Base-by-base conservation (phyloP, 2,329 filamentous ascomycete genomes). In the Colletotrichum trifolii region DNA sequence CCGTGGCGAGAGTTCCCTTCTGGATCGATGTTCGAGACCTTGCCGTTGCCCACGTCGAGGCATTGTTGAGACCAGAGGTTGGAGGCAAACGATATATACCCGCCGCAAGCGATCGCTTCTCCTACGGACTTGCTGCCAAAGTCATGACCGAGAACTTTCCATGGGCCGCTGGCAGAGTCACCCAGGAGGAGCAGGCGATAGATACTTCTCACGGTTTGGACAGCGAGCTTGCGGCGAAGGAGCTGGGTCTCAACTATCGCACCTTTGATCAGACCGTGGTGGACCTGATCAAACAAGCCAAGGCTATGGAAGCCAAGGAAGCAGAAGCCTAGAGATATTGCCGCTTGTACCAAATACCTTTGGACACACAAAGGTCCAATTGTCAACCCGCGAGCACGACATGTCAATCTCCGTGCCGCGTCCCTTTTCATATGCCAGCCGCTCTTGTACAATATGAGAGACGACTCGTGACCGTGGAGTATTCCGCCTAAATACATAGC, bases 11-110 rank as follows among this genome's bases (percentile, higher is more conserved):
- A 1, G 78, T 82, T 1, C 76, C 76, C 1, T 78, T 79, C 49
- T 84, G 78, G 78, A 77, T 83, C 17, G 82, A 84, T 64, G 82
- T 81, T 1, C 71, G 82, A 6, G 81, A 84, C 67, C 69, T 84
- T 2, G 81, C 82, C 0, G 64, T 70, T 11, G 81, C 79, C 0
- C 82, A 84, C 67, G 76, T 81, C 1, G 75, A 78, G 47, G 80
- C 82, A 1, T 69, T 82, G 2, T 39, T 82, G 11, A 70, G 69
- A 3, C 72, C 72, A 0, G 76, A 76, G 3, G 78, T 71, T 1
- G 76, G 75, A 0, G 76, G 76, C 0, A 79, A 79, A 67, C 70
- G 82, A 47, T 84, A 77, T 62, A 72, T 77, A 2, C 74, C 77
- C 13, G 76, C 77, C 1, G 75, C 79, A 0, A 75, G 79, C 0